These are phyloP conservation scores for Cordia subcordata DNA, from an alignment of 257 asterid genomes.

Conservation along the genomic window DNA sequence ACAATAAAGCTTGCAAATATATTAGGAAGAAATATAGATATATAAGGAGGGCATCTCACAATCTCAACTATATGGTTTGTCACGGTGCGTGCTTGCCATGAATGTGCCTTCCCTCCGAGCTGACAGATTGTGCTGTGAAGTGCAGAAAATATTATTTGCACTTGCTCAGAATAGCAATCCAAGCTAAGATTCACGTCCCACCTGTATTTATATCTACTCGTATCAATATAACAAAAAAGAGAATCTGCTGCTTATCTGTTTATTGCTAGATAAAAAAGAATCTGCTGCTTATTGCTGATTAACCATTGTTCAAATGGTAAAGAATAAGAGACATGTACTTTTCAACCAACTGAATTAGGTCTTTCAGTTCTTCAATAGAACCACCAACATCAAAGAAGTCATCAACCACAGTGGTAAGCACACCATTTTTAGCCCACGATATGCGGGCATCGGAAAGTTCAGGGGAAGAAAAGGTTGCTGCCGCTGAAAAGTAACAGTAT, in stretches of 20 bases:
- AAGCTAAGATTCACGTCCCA: slow-evolving; percentile 60
- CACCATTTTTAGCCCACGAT: slow-evolving; percentile 88
- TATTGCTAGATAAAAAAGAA: neutral
- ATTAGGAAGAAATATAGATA: neutral
- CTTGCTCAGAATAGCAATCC: slow-evolving; percentile 56
- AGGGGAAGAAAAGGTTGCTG: slow-evolving; percentile 61
- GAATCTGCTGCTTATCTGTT: neutral
- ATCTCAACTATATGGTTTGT: slow-evolving; percentile 57
- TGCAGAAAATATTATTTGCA: slow-evolving; percentile 64
- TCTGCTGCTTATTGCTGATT: neutral
- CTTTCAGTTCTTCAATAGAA: slow-evolving; percentile 64
- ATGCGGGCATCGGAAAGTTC: slow-evolving; percentile 81
- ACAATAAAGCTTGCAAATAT: neutral
- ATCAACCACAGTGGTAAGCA: slow-evolving; percentile 82
- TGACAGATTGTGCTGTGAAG: slow-evolving; percentile 53
- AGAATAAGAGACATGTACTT: slow-evolving; percentile 28
- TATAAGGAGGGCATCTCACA: slow-evolving; percentile 40
- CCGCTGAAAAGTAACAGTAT: slow-evolving; percentile 87
- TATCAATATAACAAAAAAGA: neutral
- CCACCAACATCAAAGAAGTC: slow-evolving; percentile 91
- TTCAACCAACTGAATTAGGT: slow-evolving; percentile 63
- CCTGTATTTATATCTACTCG: slow-evolving; percentile 30
- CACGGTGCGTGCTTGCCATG: slow-evolving; percentile 51
- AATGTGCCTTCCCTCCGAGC: slow-evolving; percentile 52
- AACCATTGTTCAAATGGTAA: neutral